These are phyloP conservation scores for Vanrija sp. DNA, from an alignment of 1,284 basidiomycete genomes.

Conservation along the genomic window DNA sequence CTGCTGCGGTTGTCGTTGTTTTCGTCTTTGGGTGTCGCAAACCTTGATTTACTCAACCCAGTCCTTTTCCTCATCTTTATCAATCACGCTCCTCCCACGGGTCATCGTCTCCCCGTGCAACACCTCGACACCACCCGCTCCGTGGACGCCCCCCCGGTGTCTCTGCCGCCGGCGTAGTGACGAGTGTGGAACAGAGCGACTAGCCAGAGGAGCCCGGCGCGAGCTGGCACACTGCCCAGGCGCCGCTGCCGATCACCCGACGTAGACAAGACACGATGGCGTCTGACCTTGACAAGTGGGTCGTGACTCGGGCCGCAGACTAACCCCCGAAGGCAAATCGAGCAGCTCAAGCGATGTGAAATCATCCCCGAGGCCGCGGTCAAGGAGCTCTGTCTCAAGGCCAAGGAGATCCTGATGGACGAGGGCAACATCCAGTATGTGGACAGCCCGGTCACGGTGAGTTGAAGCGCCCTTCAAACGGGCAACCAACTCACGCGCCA, in stretches of 20 bases:
- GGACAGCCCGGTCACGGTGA: conserved; percentile 90
- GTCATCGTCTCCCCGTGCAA: too few species aligned
- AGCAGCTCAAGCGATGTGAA: conserved; percentile 83
- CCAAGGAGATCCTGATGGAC: conserved; percentile 92
- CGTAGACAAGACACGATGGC: conserved; percentile 20
- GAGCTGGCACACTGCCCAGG: too few species aligned
- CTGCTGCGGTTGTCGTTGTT: not conserved
- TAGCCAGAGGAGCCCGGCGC: too few species aligned
- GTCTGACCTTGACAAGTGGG: conserved; percentile 42
- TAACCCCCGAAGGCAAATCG: conserved; percentile 62
- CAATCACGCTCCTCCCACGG: too few species aligned
- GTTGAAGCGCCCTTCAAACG: conserved; percentile 31
- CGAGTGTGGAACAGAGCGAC: not conserved
- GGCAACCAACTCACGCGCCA: conserved; percentile 38
- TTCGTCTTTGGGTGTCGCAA: not conserved
- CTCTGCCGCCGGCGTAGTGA: too few species aligned
- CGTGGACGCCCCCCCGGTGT: too few species aligned
- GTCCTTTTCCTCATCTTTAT: too few species aligned
- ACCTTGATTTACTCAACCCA: too few species aligned
- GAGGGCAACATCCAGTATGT: conserved; percentile 97
- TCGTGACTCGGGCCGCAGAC: not conserved
- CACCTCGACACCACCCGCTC: too few species aligned
- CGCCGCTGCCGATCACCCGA: too few species aligned
- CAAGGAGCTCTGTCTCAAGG: conserved; percentile 88
- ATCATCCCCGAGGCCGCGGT: conserved; percentile 90